A percentile compares a stretch with the other conserved stretches of the same genome.
phyloP scores from a whole-genome alignment of 2,329 filamentous ascomycete species.

The Pestalotiopsis sp. region DNA sequence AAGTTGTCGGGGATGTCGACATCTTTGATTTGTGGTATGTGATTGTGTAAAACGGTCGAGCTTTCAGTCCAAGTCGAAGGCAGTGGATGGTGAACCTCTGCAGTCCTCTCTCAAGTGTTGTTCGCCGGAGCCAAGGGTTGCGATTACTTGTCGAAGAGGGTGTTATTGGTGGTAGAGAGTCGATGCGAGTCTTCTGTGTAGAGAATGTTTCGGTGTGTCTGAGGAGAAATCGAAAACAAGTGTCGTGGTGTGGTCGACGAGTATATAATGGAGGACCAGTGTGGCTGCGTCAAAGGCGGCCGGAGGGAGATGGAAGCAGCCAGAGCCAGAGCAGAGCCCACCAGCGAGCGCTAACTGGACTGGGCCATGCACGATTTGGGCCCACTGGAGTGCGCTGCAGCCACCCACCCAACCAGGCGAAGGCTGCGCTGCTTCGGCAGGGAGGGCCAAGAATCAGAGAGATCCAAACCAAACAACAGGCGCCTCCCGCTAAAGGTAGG shows the following conservation, averaged over 20 bases:
- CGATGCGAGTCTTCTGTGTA: background rate
- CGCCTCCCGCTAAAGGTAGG: background rate
- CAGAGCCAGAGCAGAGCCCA: background rate
- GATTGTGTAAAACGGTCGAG: background rate
- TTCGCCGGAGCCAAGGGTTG: background rate
- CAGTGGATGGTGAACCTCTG: background rate
- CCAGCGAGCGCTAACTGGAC: background rate
- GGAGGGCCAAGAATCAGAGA: too few relatives aligned
- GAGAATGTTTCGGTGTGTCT: background rate
- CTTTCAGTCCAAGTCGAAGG: background rate
- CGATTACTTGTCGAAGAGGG: background rate
- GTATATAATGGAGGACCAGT: slow-evolving; percentile 12
- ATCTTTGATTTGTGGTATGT: slow-evolving; percentile 9
- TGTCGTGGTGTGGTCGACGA: background rate
- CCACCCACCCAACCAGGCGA: background rate
- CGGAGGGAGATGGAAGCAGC: background rate
- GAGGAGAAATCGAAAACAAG: background rate
- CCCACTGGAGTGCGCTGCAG: slow-evolving; percentile 1
- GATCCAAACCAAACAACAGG: background rate
- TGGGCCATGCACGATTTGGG: background rate
- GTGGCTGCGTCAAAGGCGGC: slow-evolving; percentile 16
- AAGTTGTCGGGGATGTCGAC: slow-evolving; percentile 27
- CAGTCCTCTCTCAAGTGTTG: background rate
- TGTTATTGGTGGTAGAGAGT: background rate
- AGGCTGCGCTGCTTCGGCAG: background rate